phyloP scores from a whole-genome alignment of 495 filamentous ascomycete species.

The Pseudomonodictys pantanalensis region DNA sequence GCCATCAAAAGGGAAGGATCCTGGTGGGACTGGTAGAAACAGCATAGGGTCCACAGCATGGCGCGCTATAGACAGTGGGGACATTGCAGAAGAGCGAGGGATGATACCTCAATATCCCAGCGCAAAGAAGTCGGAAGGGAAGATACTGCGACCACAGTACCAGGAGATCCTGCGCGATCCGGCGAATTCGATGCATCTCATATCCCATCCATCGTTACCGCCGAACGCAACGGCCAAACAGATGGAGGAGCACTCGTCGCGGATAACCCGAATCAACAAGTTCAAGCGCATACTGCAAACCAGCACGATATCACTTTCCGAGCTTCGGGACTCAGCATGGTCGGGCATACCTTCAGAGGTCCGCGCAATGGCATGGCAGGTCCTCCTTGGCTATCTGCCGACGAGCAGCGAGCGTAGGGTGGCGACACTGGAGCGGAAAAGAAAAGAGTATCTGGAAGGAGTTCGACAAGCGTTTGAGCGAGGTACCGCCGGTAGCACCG shows the following conservation, averaged over 20 bases:
- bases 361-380: slow-evolving; percentile 96
- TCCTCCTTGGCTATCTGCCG: slow-evolving; percentile 90
- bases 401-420: slow-evolving; percentile 91
- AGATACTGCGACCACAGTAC: slow-evolving; percentile 94
- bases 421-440: slow-evolving; percentile 85
- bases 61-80: slow-evolving; percentile 71
- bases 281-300: slow-evolving; percentile 94
- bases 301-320: slow-evolving; percentile 78
- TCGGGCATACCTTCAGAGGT: slow-evolving; percentile 92
- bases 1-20: slow-evolving; percentile 48
- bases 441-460: slow-evolving; percentile 95
- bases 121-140: slow-evolving; percentile 82
- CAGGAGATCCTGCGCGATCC: slow-evolving; percentile 95
- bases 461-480: slow-evolving; percentile 92
- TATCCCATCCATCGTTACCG: slow-evolving; percentile 76
- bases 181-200: slow-evolving; percentile 90
- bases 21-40: slow-evolving; percentile 40
- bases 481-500: slow-evolving; percentile 45
- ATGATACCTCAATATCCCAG: slow-evolving; percentile 83
- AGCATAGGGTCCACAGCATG: slow-evolving; percentile 8
- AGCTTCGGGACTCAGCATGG: slow-evolving; percentile 84
- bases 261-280: slow-evolving; percentile 94
- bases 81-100: slow-evolving; percentile 89
- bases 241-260: slow-evolving; percentile 77
- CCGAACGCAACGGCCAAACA: slow-evolving; percentile 77